Base-by-base conservation (phyloP, 2,329 filamentous ascomycete species). In the Chaetomium globosum region DNA sequence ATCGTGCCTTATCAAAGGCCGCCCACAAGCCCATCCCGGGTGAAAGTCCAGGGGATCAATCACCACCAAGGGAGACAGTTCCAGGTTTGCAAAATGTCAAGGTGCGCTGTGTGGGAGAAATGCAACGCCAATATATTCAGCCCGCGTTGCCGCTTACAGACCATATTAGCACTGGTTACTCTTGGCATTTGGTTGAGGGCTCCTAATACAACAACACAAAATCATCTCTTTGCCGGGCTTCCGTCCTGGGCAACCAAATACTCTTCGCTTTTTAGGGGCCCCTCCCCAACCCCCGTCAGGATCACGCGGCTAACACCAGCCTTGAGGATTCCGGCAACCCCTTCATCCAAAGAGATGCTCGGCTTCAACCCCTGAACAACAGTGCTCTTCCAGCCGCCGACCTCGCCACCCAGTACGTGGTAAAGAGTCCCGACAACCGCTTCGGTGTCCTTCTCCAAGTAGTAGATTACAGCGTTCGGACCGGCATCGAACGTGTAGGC, bases 401-500 rank as follows among this genome's bases (percentile, higher is more conserved):
- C 83, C 3, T 65, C 68, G 31, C 81, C 81, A 7, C 49, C 81
- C 28, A 94, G 75, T 21, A 90, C 81, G 48, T 81, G 80, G 80
- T 91, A 90, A 78, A 99, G 90, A 0, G 88, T 85, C 9, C 93
- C 93, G 0, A 93, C 86, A 3, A 98, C 89, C 3, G 84, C 78
- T 51, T 84, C 83, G 68, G 88, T 84, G 71, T 96, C 86, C 81
- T 93, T 84, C 75, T 93, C 90, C 49, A 93, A 85, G 75, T 96
- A 98, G 82, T 99, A 99, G 59, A 99, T 87, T 59, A 99, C 96
- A 49, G 93, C 93, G 79, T 99, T 99, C 62, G 95, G 95, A 60
- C 95, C 95, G 0, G 95, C 95, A 75, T 99, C 95, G 74, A 98
- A 99, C 0, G 95, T 99, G 78, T 99, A 99, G 3, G 95, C 95